Percentiles rank a stretch among this genome's conserved stretches.
Conservation (phyloP, 116 monocot species). For the Zostera marina region DNA sequence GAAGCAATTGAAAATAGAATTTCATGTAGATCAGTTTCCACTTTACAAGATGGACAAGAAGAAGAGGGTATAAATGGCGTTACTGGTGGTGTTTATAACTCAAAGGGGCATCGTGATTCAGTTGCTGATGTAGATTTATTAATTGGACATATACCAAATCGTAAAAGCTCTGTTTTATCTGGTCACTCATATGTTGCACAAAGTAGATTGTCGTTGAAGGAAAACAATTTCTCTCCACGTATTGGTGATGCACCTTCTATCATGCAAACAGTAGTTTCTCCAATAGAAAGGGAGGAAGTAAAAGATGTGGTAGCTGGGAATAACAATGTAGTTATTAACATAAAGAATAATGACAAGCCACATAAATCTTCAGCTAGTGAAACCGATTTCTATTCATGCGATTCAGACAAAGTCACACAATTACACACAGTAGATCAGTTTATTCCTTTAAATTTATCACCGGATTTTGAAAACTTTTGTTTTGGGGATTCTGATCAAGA, state of each 20-base stretch:
- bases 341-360: not conserved
- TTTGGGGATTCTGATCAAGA: constrained; percentile 11
- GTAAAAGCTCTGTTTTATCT: not conserved
- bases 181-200: not conserved
- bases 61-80: not conserved
- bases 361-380: not conserved
- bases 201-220: not conserved
- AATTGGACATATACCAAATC: not conserved
- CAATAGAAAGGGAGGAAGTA: not conserved
- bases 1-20: not conserved
- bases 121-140: not conserved
- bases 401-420: constrained; percentile 2
- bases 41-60: constrained; percentile 2
- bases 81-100: constrained; percentile 1
- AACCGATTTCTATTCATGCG: constrained; percentile 2
- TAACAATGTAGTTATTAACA: not conserved
- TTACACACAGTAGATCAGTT: not conserved
- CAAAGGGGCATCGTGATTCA: constrained; percentile 1
- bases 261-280: not conserved
- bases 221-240: not conserved
- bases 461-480: constrained; percentile 50
- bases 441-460: constrained; percentile 20
- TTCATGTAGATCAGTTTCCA: not conserved
- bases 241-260: not conserved
- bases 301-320: not conserved